A percentile compares a stretch with the other conserved stretches of the same genome.
Conservation (phyloP, 1,139 yeast species). For the Saccharomyces hybrid region DNA sequence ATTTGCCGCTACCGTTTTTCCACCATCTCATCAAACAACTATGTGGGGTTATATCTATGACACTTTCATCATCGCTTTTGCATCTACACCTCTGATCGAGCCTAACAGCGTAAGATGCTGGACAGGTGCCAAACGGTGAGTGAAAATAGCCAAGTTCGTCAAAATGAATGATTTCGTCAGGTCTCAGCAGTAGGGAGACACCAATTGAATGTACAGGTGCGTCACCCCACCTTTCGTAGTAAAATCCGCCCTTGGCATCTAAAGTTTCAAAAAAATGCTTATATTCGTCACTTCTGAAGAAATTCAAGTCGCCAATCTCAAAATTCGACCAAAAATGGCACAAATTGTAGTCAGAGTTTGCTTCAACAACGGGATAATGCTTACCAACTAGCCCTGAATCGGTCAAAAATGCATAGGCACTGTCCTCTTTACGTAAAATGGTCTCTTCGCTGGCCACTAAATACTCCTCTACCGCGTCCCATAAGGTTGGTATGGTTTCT, state of each 20-base stretch:
- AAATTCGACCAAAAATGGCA: slow-evolving; percentile 97
- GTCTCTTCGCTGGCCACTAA: slow-evolving; percentile 51
- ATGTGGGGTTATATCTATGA: slow-evolving; percentile 48
- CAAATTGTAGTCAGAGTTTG: slow-evolving; percentile 60
- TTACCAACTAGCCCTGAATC: slow-evolving; percentile 42
- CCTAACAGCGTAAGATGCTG: slow-evolving; percentile 43
- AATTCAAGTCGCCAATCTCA: slow-evolving; percentile 75
- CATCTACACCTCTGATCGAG: slow-evolving; percentile 64
- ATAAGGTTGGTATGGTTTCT: slow-evolving; percentile 77
- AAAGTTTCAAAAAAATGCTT: slow-evolving; percentile 59
- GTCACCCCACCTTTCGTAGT: slow-evolving; percentile 96
- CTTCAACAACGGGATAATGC: slow-evolving; percentile 22
- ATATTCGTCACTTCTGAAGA: slow-evolving; percentile 69
- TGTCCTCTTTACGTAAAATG: slow-evolving; percentile 49
- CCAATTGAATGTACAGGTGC: slow-evolving; percentile 93
- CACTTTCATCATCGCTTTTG: slow-evolving; percentile 35
- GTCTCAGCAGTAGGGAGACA: slow-evolving; percentile 42
- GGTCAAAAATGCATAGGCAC: slow-evolving; percentile 62
- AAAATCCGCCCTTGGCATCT: slow-evolving; percentile 74
- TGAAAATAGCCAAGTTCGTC: slow-evolving; percentile 85
- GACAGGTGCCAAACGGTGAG: slow-evolving; percentile 74
- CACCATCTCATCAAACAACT: slow-evolving; percentile 83
- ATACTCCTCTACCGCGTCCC: slow-evolving; percentile 67
- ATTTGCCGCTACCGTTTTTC: slow-evolving; percentile 49
- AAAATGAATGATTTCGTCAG: slow-evolving; percentile 64